These are phyloP conservation scores for Neurospora sublineolata DNA, from an alignment of 495 filamentous ascomycete genomes.

Conservation along the genomic window DNA sequence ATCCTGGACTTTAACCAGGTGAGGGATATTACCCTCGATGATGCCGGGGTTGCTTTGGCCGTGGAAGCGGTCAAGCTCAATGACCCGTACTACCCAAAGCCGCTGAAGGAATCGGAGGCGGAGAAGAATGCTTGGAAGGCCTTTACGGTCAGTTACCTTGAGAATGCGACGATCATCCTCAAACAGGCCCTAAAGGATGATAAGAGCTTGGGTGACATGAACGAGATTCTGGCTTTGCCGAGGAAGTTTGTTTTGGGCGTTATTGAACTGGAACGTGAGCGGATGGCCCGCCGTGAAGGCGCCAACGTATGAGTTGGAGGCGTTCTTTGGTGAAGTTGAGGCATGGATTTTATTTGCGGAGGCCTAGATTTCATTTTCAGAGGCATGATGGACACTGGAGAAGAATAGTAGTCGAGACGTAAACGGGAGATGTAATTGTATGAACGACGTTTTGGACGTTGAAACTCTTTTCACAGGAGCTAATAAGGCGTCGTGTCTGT, in stretches of 20 bases:
- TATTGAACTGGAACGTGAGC: background rate
- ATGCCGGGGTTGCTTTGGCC: conserved; percentile 12
- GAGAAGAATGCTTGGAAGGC: background rate
- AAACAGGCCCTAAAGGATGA: background rate
- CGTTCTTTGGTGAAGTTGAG: background rate
- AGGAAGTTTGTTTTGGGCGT: conserved; percentile 2
- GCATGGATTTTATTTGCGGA: background rate
- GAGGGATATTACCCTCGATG: conserved; percentile 11
- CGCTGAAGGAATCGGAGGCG: background rate
- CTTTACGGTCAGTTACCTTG: background rate
- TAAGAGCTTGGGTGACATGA: background rate
- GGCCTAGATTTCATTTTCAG: background rate
- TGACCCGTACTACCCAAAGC: conserved; percentile 16
- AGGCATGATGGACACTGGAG: background rate
- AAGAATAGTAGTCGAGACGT: no score
- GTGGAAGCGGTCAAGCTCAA: conserved; percentile 12
- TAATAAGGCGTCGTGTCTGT: no score
- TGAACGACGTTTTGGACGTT: no score
- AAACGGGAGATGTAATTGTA: no score
- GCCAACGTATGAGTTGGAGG: background rate
- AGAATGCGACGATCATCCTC: background rate
- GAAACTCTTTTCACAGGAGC: no score
- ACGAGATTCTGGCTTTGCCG: background rate
- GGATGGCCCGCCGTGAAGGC: background rate
- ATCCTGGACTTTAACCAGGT: conserved; percentile 21